A percentile compares a stretch with the other conserved stretches of the same genome.
phyloP scores from a whole-genome alignment of 129 eudicot genomes.

The Cynara cardunculus region DNA sequence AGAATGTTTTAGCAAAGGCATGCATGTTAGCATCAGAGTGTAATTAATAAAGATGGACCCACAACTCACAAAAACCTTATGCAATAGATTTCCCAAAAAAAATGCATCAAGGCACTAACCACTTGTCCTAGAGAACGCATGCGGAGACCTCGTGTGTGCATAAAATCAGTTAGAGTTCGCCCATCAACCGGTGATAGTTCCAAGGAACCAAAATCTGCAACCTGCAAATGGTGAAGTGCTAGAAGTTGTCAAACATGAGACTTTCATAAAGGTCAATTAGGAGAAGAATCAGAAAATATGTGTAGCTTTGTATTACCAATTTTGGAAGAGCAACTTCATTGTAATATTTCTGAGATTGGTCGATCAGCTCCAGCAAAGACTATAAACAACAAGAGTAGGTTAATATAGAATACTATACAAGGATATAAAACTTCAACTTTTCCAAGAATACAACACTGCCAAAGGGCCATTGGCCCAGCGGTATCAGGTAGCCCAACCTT shows the following conservation, averaged over 20 bases:
- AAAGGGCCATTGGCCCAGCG: neutral
- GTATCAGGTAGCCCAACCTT: neutral
- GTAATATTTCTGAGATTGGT: conserved; percentile 78
- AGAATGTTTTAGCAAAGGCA: neutral
- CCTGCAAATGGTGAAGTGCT: conserved; percentile 42
- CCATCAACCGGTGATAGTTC: conserved; percentile 99
- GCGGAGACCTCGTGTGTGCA: conserved; percentile 98
- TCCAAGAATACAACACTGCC: neutral
- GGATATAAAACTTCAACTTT: neutral
- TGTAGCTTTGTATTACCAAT: conserved; percentile 55
- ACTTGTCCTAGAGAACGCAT: conserved; percentile 99
- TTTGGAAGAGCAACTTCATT: conserved; percentile 94
- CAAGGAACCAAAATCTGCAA: conserved; percentile 99
- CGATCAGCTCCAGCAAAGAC: conserved; percentile 86
- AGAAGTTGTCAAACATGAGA: conserved; percentile 17
- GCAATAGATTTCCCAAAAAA: neutral
- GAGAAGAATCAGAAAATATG: conserved; percentile 3
- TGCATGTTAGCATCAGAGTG: neutral
- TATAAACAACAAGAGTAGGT: conserved; percentile 37
- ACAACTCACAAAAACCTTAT: neutral
- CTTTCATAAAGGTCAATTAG: neutral
- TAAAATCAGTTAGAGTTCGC: conserved; percentile 93
- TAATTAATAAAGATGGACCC: neutral
- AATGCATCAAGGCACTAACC: conserved; percentile 42
- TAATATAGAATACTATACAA: conserved; percentile 3